Evolutionary conservation across 2,329 filamentous ascomycete genomes (phyloP), one percentile per base, ranked within the genome.

Genomic region (Arachnopeziza araneosa): DNA sequence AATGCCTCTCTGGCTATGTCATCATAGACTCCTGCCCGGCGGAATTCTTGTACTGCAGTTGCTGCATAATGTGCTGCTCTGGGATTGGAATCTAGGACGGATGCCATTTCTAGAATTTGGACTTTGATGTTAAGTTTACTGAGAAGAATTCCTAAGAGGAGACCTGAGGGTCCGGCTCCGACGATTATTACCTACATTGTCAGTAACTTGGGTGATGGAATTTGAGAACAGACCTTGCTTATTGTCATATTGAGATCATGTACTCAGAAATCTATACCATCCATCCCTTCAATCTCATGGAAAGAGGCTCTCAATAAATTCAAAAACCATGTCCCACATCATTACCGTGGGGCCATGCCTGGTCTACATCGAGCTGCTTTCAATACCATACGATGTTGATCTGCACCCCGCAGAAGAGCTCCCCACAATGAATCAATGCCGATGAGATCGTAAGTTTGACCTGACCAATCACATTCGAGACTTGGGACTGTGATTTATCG

Each of bases 11-110:
- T 70, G 48, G 74, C 74, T 21, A 81, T 73, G 64, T 80, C 76
- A 19, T 79, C 78, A 22, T 86, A 72, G 17, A 87, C 77, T 0
- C 84, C 84, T 0, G 84, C 84, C 24, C 82, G 78, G 50, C 76
- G 70, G 55, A 88, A 77, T 63, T 86, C 83, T 32, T 80, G 79
- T 44, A 83, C 78, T 1, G 83, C 83, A 0, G 82, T 77, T 0
- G 81, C 77, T 5, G 80, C 82, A 69, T 86, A 87, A 70, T 86
- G 82, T 2, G 83, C 81, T 21, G 84, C 85, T 36, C 84, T 81
- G 0, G 85, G 84, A 60, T 83, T 82, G 60, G 80, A 75, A 72
- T 86, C 82, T 48, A 86, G 76, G 56, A 79, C 74, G 22, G 76
- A 69, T 2, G 79, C 76, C 2, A 79, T 79, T 66, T 88, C 85